phyloP scores from a whole-genome alignment of 306 rosid species.

The Mimosa bimucronata region DNA sequence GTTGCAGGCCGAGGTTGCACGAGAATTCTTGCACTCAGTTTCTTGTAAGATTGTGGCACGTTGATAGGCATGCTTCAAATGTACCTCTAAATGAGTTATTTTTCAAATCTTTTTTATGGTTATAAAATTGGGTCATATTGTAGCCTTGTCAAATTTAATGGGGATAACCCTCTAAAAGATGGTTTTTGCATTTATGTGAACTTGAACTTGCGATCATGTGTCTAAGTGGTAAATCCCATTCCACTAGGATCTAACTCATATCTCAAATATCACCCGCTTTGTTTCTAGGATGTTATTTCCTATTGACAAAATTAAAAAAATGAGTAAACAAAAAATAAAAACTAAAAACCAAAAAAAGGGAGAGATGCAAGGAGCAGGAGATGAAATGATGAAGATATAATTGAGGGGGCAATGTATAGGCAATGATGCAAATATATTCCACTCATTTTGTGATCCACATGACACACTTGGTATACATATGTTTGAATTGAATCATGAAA shows the following conservation, averaged over 20 bases:
- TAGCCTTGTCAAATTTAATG: too few species aligned
- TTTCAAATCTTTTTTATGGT: too few species aligned
- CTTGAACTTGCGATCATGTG: too few species aligned
- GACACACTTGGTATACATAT: not conserved
- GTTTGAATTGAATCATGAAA: constrained; percentile 3
- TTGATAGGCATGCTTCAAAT: not conserved
- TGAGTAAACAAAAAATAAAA: too few species aligned
- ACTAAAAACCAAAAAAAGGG: not conserved
- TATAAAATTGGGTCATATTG: too few species aligned
- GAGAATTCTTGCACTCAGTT: not conserved
- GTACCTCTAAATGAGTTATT: too few species aligned
- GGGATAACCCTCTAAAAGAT: too few species aligned
- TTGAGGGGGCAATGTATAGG: constrained; percentile 11
- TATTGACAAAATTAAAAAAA: too few species aligned
- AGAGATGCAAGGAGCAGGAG: not conserved
- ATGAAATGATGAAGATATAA: not conserved
- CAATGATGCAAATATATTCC: not conserved
- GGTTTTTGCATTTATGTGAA: too few species aligned
- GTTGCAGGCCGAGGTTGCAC: not conserved
- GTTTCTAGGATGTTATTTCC: too few species aligned
- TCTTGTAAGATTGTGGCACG: not conserved
- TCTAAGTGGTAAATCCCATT: too few species aligned
- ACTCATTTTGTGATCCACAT: not conserved
- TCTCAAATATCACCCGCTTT: not conserved
- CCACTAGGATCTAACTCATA: too few species aligned